A percentile compares a stretch with the other conserved stretches of the same genome.
phyloP scores from a whole-genome alignment of 2,329 filamentous ascomycete species.

The Lojkania enalia region DNA sequence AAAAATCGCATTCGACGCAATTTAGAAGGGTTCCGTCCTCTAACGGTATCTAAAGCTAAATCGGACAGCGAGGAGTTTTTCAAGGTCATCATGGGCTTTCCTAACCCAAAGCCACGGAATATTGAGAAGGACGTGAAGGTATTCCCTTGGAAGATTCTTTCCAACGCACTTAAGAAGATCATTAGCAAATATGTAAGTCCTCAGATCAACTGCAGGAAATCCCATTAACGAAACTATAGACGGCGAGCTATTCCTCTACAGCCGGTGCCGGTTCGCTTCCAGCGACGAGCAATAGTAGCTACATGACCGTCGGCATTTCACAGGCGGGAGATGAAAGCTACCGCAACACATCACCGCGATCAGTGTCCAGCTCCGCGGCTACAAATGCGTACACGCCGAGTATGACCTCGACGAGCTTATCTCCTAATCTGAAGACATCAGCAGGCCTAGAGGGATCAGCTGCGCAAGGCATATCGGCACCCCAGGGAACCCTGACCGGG shows the following conservation, averaged over 20 bases:
- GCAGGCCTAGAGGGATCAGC: constrained; percentile 45
- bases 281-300: constrained; percentile 35
- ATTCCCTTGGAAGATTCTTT: constrained; percentile 92
- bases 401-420: constrained; percentile 49
- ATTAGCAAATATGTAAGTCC: constrained; percentile 87
- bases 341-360: constrained; percentile 54
- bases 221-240: constrained; percentile 53
- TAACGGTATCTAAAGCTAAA: constrained; percentile 93
- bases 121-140: constrained; percentile 99
- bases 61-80: constrained; percentile 94
- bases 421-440: constrained; percentile 49
- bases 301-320: constrained; percentile 48
- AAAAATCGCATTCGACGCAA: constrained; percentile 98
- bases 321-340: constrained; percentile 54
- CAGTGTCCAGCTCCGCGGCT: constrained; percentile 49
- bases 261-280: constrained; percentile 54
- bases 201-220: constrained; percentile 6
- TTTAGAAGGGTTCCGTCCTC: constrained; percentile 87
- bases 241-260: constrained; percentile 70
- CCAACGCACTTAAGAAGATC: constrained; percentile 91
- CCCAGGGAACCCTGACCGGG: constrained; percentile 37
- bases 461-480: constrained; percentile 38
- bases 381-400: constrained; percentile 49
- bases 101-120: constrained; percentile 90
- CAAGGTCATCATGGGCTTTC: constrained; percentile 98